Evolutionary conservation across 805 yeast species (phyloP), one percentile per base, ranked within the genome.

Genomic region (Scheffersomyces ergatensis): DNA sequence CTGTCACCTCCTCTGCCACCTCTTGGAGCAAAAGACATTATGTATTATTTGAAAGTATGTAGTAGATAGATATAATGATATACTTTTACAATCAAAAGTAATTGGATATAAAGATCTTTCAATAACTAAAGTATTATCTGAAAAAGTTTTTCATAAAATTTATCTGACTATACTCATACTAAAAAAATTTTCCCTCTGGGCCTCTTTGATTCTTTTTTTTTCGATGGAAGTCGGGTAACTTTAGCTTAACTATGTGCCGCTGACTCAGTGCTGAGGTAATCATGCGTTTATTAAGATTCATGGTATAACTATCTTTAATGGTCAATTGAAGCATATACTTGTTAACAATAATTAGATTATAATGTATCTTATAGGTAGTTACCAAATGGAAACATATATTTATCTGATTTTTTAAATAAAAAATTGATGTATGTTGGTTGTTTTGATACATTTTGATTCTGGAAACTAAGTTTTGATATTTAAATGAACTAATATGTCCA

Each of bases 1-100:
- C 72, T 58, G 24, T 6, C 6, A 21, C 24, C 24, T 6, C 24
- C 24, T 21, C 24, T 21, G 6, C 54, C n/a, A n/a, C 87, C 84
- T 70, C 86, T 75, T 54, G 86, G 80, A 69, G 83, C 80, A 63
- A 83, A 83, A 63, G 92, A 88, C 95, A 88, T 87, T 73, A 40
- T 59, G 19, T 30, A 25, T 36, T 36, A 21, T 7, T 26, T 25
- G 8, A 18, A 14, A 25, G 9, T 21, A 6, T 23, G 23, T 42
- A n/a, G n/a, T n/a, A n/a, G n/a, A n/a, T n/a, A n/a, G n/a, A n/a
- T n/a, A n/a, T n/a, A n/a, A n/a, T n/a, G n/a, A n/a, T n/a, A n/a
- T n/a, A n/a, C n/a, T n/a, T n/a, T n/a, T n/a, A n/a, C n/a, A n/a
- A n/a, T n/a, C n/a, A n/a, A n/a, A n/a, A 23, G 25, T 23, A 23